Percentiles rank a stretch among this genome's conserved stretches.
Conservation (phyloP, 2,329 filamentous ascomycete genomes). For the Plenodomus biglobosus region DNA sequence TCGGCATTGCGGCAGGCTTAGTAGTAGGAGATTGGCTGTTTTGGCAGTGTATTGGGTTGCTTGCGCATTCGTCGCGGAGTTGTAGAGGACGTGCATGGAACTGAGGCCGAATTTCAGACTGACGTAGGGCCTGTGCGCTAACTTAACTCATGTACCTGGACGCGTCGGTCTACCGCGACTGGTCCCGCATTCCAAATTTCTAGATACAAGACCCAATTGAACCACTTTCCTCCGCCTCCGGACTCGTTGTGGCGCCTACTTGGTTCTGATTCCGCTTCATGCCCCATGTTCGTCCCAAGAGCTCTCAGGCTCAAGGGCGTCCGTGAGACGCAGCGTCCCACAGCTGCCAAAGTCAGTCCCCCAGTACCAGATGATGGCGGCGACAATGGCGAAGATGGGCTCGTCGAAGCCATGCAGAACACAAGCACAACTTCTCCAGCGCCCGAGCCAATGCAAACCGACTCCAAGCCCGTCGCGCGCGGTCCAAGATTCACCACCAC, state of each 20-base stretch:
- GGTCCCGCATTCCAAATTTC: neutral
- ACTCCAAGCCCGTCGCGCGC: conserved; percentile 9
- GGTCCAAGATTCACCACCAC: conserved; percentile 24
- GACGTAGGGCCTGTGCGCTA: conserved; percentile 17
- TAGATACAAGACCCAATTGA: neutral
- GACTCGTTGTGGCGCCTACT: neutral
- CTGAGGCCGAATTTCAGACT: neutral
- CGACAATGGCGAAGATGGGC: conserved; percentile 22
- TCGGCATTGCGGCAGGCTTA: conserved; percentile 52
- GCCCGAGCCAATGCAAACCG: conserved; percentile 10
- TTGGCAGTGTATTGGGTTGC: neutral
- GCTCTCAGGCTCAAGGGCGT: conserved; percentile 37
- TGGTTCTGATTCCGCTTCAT: neutral
- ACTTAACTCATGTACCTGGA: neutral
- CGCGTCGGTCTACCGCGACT: conserved; percentile 2
- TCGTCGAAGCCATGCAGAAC: conserved; percentile 26
- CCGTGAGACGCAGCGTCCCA: conserved; percentile 19
- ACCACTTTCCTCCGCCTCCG: neutral
- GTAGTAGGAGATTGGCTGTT: neutral
- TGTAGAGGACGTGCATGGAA: neutral
- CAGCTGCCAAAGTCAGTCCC: conserved; percentile 2
- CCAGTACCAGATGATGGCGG: conserved; percentile 5
- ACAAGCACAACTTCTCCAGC: conserved; percentile 26
- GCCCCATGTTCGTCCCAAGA: conserved; percentile 39
- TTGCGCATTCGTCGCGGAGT: neutral